phyloP scores from a whole-genome alignment of 257 asterid species.

The Solanum chilense region DNA sequence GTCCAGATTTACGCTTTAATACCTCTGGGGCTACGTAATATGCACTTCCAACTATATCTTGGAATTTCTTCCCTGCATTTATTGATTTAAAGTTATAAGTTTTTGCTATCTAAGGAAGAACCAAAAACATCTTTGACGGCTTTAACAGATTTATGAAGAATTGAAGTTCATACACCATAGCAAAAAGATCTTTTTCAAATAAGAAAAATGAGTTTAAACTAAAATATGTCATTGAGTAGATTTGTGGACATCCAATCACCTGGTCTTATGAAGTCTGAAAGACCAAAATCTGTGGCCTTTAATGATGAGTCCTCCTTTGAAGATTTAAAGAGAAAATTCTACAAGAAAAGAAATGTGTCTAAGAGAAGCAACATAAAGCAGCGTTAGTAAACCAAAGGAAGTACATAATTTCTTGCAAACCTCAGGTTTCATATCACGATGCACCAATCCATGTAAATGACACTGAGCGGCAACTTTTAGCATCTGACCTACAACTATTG shows the following conservation, averaged over 20 bases:
- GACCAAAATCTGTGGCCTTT: slow-evolving; percentile 81
- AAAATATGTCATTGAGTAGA: not conserved
- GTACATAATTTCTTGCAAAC: slow-evolving; percentile 16
- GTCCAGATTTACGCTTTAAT: slow-evolving; percentile 57
- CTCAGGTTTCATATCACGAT: slow-evolving; percentile 95
- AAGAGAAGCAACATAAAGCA: slow-evolving; percentile 8
- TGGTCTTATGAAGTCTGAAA: slow-evolving; percentile 74
- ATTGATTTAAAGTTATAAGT: not conserved
- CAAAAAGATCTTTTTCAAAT: not conserved
- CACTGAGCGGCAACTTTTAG: slow-evolving; percentile 90
- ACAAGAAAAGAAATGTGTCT: slow-evolving; percentile 11
- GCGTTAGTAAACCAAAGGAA: not conserved
- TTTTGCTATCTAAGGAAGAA: not conserved
- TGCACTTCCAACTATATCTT: slow-evolving; percentile 76
- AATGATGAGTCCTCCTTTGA: slow-evolving; percentile 46
- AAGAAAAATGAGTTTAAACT: not conserved
- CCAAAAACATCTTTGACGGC: not conserved
- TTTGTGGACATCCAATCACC: slow-evolving; percentile 20
- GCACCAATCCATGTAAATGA: slow-evolving; percentile 82
- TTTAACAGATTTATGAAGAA: not conserved
- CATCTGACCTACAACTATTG: slow-evolving; percentile 74
- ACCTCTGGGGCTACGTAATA: slow-evolving; percentile 84
- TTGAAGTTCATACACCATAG: not conserved
- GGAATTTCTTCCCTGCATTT: slow-evolving; percentile 55
- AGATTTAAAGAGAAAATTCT: slow-evolving; percentile 60